These are phyloP conservation scores for Myriosclerotinia curreyana DNA, from an alignment of 2,329 filamentous ascomycete species.

Conservation along the genomic window DNA sequence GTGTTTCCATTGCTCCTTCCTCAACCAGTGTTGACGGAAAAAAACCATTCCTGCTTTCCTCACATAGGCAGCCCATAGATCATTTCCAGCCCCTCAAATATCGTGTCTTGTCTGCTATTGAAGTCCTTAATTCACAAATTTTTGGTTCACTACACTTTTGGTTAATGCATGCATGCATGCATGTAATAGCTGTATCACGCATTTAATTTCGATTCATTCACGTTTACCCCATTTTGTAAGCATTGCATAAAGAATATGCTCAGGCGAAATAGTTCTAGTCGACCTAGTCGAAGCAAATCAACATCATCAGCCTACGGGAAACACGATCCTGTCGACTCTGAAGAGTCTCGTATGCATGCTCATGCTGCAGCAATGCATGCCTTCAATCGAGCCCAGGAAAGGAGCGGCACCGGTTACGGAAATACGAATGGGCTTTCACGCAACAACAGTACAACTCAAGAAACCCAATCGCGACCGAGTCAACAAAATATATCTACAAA, in stretches of 20 bases:
- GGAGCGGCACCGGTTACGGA: constrained; percentile 42
- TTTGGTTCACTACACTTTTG: constrained; percentile 34
- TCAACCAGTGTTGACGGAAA: constrained; percentile 16
- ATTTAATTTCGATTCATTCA: constrained; percentile 34
- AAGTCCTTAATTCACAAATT: constrained; percentile 18
- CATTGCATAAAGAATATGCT: constrained; percentile 33
- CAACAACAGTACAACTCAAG: constrained; percentile 24
- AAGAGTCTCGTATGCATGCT: constrained; percentile 55
- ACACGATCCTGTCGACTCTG: constrained; percentile 50
- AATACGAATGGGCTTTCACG: constrained; percentile 33
- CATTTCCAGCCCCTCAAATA: constrained; percentile 41
- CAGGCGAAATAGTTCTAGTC: constrained; percentile 45
- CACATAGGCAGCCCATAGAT: constrained; percentile 29
- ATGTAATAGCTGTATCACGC: constrained; percentile 34
- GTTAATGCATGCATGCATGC: constrained; percentile 34
- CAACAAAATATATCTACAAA: constrained; percentile 32
- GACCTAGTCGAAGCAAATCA: constrained; percentile 53
- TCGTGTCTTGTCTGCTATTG: constrained; percentile 20
- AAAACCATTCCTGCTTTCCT: not conserved
- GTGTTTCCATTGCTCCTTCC: constrained; percentile 17
- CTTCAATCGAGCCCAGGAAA: constrained; percentile 51
- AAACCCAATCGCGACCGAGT: constrained; percentile 11
- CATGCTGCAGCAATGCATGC: constrained; percentile 61
- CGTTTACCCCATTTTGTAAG: constrained; percentile 30
- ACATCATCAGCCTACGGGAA: constrained; percentile 48